Evolutionary conservation across 305 asterid species (phyloP), one percentile per base, ranked within the genome.

Genomic region (Salvia sclarea): DNA sequence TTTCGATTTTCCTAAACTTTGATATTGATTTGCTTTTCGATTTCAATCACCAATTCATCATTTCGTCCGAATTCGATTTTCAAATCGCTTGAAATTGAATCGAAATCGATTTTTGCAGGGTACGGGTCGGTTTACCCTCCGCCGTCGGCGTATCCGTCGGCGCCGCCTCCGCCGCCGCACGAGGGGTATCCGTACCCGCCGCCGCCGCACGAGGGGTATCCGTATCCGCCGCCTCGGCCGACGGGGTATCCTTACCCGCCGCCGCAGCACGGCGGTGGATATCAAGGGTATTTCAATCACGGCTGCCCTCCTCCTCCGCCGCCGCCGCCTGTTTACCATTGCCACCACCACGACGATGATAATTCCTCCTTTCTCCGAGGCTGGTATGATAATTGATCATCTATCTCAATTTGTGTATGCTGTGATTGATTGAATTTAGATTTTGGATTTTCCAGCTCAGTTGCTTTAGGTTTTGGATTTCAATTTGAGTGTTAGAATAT

Each of bases 51-150:
- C n/a, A n/a, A n/a, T n/a, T n/a, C n/a, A n/a, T n/a, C n/a, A n/a
- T n/a, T n/a, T n/a, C n/a, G n/a, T n/a, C n/a, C n/a, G n/a, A n/a
- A n/a, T n/a, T n/a, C n/a, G n/a, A n/a, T n/a, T n/a, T n/a, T n/a
- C n/a, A n/a, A n/a, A n/a, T n/a, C n/a, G n/a, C n/a, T n/a, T n/a
- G n/a, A n/a, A n/a, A n/a, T n/a, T n/a, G n/a, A n/a, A n/a, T n/a
- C n/a, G n/a, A n/a, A n/a, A n/a, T n/a, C n/a, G n/a, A n/a, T n/a
- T n/a, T n/a, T 7, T 24, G 5, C 25, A 81, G 86, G 89, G 28
- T 82, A 81, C 14, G 86, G 89, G n/a, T 40, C 86, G 62, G 71
- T 75, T 13, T 84, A 84, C 70, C 86, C 84, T 53, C 88, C 86
- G 2, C 88, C 84, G 5, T 54, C 84, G 24, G 80, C 64, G 28